Conservation (phyloP, 192 early-diverging fungal species). For the Gorgonomyces haynaldii region DNA sequence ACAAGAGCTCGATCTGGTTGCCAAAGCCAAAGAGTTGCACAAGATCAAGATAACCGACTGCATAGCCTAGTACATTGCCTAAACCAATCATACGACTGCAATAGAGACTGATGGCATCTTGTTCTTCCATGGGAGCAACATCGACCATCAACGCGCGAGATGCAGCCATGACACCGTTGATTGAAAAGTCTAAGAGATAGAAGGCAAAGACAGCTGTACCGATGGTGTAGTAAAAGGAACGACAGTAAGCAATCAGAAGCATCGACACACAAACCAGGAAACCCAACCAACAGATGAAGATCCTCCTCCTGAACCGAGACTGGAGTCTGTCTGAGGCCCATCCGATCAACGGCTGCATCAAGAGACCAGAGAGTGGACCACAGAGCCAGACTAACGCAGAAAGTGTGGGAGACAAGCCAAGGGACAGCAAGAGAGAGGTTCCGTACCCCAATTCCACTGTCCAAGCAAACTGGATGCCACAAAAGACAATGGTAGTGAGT, state of each 20-base stretch:
- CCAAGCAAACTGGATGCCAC: slow-evolving; percentile 61
- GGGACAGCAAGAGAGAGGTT: slow-evolving; percentile 72
- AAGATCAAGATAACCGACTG: slow-evolving; percentile 75
- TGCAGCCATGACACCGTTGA: slow-evolving; percentile 79
- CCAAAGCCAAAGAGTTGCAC: slow-evolving; percentile 52
- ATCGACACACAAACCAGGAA: not conserved
- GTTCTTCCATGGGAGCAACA: slow-evolving; percentile 62
- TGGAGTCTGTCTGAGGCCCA: not conserved
- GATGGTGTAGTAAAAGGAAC: slow-evolving; percentile 22
- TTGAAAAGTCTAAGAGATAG: slow-evolving; percentile 85
- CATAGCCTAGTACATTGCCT: slow-evolving; percentile 76
- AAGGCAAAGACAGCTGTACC: slow-evolving; percentile 68
- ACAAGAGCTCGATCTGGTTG: slow-evolving; percentile 71
- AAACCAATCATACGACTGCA: slow-evolving; percentile 73
- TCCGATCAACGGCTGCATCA: slow-evolving; percentile 9
- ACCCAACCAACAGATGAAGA: not conserved
- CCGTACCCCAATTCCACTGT: slow-evolving; percentile 69
- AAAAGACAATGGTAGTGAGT: slow-evolving; percentile 40
- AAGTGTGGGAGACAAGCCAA: slow-evolving; percentile 69
- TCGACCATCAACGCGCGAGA: slow-evolving; percentile 82
- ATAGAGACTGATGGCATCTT: slow-evolving; percentile 74
- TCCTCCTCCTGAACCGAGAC: too few relatives aligned
- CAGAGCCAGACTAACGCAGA: slow-evolving; percentile 93
- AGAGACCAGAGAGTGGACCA: slow-evolving; percentile 53
- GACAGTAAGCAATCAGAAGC: not conserved